Evolutionary conservation across 352 stramenopile genomes (phyloP).

Genomic region (Pythium phragmiticola): DNA sequence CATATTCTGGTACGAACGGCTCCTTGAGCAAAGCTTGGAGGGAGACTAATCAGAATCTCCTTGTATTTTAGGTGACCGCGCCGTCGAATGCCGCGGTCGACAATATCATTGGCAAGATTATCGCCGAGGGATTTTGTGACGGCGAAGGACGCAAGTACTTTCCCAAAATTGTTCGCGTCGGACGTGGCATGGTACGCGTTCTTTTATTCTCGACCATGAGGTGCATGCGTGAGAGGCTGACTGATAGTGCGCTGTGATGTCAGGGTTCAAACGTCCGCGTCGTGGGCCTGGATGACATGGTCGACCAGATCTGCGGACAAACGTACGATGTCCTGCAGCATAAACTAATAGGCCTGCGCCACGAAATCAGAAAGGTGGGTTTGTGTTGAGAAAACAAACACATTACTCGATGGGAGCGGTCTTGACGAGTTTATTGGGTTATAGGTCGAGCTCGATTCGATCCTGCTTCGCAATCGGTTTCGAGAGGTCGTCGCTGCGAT

Average conservation of each 20-base stretch:
- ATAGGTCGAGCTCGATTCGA: constrained; percentile 75
- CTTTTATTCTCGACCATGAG: neutral
- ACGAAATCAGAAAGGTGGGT: constrained; percentile 52
- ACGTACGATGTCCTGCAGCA: constrained; percentile 69
- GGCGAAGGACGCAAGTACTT: constrained; percentile 93
- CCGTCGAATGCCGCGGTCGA: constrained; percentile 96
- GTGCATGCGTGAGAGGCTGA: neutral
- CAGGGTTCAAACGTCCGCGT: constrained; percentile 78
- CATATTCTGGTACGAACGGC: constrained; percentile 77
- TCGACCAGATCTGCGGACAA: constrained; percentile 80
- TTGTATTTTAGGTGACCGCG: constrained; percentile 64
- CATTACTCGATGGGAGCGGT: neutral
- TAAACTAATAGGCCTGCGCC: constrained; percentile 48
- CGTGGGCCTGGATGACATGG: constrained; percentile 81
- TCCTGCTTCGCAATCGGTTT: constrained; percentile 63
- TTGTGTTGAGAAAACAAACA: neutral
- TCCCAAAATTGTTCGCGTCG: constrained; percentile 93
- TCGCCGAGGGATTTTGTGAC: constrained; percentile 94
- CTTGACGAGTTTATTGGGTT: neutral
- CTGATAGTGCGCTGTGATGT: neutral
- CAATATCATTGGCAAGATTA: constrained; percentile 97
- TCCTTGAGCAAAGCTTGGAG: neutral
- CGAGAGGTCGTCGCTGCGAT: constrained; percentile 74
- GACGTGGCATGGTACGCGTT: constrained; percentile 67
- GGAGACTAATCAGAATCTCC: neutral